Evolutionary conservation across 805 yeast genomes (phyloP).

Genomic region (Cyberlindnera suaveolens): DNA sequence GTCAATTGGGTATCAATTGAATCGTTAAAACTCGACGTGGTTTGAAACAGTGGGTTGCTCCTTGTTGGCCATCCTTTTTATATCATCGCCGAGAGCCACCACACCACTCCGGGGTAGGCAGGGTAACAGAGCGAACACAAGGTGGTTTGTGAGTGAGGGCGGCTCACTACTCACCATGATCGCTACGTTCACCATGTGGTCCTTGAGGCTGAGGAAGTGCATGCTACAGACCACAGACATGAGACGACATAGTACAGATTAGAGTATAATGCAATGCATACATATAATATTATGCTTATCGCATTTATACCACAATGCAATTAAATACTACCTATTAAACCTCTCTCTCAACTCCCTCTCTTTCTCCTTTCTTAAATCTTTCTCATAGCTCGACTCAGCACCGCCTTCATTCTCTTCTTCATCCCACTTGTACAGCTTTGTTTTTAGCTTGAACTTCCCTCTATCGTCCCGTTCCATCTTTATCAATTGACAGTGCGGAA

Average conservation of each 20-base stretch:
- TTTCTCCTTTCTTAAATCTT: conserved; percentile 14
- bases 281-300: too few relatives aligned
- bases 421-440: conserved; percentile 68
- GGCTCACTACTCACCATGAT: too few relatives aligned
- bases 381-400: neutral
- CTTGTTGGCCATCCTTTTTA: neutral
- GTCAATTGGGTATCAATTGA: neutral
- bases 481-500: conserved; percentile 79
- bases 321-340: conserved; percentile 12
- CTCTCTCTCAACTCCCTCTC: conserved; percentile 19
- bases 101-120: too few relatives aligned
- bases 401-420: conserved; percentile 29
- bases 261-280: too few relatives aligned
- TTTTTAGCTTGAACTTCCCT: conserved; percentile 50
- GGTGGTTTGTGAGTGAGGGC: too few relatives aligned
- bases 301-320: too few relatives aligned
- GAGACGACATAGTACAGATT: too few relatives aligned
- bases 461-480: conserved; percentile 61
- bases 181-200: too few relatives aligned
- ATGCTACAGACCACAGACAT: too few relatives aligned
- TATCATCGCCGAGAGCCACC: neutral
- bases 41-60: neutral
- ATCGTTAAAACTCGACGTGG: neutral
- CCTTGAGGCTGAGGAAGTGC: too few relatives aligned
- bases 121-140: too few relatives aligned